phyloP scores from a whole-genome alignment of 148 eudicot species.

The Limonium bicolor region DNA sequence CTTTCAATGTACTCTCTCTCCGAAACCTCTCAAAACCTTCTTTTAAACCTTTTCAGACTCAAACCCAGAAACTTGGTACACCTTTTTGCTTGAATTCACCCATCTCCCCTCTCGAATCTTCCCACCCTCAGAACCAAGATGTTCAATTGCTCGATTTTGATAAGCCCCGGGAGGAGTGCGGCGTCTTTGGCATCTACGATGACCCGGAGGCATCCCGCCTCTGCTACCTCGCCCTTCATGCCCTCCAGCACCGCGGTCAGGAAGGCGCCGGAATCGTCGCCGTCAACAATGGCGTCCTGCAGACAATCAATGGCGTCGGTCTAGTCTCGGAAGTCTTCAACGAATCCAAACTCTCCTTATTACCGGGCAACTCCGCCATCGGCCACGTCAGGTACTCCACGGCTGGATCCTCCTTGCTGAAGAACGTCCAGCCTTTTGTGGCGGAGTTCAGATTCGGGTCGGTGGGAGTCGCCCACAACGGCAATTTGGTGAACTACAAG shows the following conservation, averaged over 20 bases:
- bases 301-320: slow-evolving; percentile 2
- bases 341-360: slow-evolving; percentile 4
- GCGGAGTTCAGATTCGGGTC: slow-evolving; percentile 62
- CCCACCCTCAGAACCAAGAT: no score
- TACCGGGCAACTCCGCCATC: slow-evolving; percentile 55
- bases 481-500: slow-evolving; percentile 65
- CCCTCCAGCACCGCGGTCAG: slow-evolving; percentile 4
- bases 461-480: slow-evolving; percentile 79
- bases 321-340: slow-evolving; percentile 4
- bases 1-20: background rate
- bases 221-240: slow-evolving; percentile 3
- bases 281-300: slow-evolving; percentile 2
- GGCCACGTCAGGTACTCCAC: slow-evolving; percentile 84
- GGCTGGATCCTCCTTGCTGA: slow-evolving; percentile 60
- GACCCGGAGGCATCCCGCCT: slow-evolving; percentile 3
- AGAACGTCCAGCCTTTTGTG: slow-evolving; percentile 79
- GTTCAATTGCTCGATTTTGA: background rate
- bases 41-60: background rate
- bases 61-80: background rate
- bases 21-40: slow-evolving; percentile 1
- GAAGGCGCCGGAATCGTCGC: slow-evolving; percentile 6
- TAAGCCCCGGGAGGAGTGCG: slow-evolving; percentile 5
- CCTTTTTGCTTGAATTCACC: slow-evolving; percentile 1
- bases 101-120: background rate
- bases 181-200: slow-evolving; percentile 3